Base-by-base conservation (phyloP, 768 basidiomycete species). In the Leccinum longicurvipes region DNA sequence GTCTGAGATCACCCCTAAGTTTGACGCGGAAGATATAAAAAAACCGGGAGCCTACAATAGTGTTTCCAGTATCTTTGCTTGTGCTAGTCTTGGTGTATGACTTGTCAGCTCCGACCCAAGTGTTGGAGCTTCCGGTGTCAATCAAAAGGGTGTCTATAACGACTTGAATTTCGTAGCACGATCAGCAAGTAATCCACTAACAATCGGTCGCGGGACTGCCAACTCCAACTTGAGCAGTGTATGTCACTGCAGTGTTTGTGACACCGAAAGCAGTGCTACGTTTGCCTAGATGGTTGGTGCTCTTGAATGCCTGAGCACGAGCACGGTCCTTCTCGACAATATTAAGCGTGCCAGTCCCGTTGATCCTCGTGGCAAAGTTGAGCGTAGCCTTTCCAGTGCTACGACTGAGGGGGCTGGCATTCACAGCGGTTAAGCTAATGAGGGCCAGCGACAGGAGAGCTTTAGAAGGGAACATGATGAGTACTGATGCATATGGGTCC, bases 71-170 rank as follows among this genome's bases (percentile, higher is more conserved):
- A 56, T 67, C 54, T 7, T 57, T 19, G 14, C 54, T 55, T 34
- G 73, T 74, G 9, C 55, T 50, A 11, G 69, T 70, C 48, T 66
- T 60, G 7, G 19, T 48, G 58, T 62, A 71, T 5, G 68, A 53
- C 45, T 68, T 72, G 59, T 67, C 63, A 21, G 56, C 64, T 12
- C 67, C 67, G 19, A 68, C 29, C 67, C 64, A 69, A 3, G 67
- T 68, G 45, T 68, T 69, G 2, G 65, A 63, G 25, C 63, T 67
- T 28, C 67, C 67, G 8, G 67, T 69, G 49, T 69, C 67, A 10
- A 69, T 60, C 36, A 69, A 1, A 25, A 69, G 61, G 6, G 50
- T 58, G 56, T 67, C 71, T 71, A 29, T 29, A 25, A 10, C 23
- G n/a, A 63, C 60, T 52, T 8, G 24, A 23, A 17, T 6, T 9